Percentiles rank a stretch among this genome's conserved stretches.
Conservation (phyloP, 352 stramenopile genomes). For the Phytopythium sindhum region DNA sequence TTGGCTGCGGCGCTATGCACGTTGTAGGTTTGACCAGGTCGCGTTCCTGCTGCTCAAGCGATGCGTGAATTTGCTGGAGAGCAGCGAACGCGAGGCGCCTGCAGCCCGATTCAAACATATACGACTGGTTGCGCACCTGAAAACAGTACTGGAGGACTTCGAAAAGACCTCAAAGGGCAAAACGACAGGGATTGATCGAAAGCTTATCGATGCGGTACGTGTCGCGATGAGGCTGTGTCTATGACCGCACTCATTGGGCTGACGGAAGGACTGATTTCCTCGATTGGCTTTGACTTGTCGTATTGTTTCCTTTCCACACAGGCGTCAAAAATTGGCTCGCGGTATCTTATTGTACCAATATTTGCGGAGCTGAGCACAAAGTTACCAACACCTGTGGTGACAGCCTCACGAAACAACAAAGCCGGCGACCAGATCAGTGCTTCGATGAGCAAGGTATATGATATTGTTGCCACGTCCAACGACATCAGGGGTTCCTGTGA, state of each 20-base stretch:
- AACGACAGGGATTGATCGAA: slow-evolving; percentile 39
- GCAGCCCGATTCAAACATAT: slow-evolving; percentile 50
- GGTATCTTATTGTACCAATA: slow-evolving; percentile 48
- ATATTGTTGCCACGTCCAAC: slow-evolving; percentile 15
- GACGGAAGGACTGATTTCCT: background rate
- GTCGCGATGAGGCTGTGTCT: background rate
- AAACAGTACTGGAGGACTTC: slow-evolving; percentile 42
- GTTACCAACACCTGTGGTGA: background rate
- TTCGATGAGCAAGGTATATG: slow-evolving; percentile 7
- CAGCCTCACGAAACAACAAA: background rate
- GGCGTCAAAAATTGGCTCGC: slow-evolving; percentile 36
- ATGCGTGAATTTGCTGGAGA: slow-evolving; percentile 42
- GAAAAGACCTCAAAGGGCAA: slow-evolving; percentile 19
- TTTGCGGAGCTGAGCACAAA: slow-evolving; percentile 48
- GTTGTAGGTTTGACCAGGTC: slow-evolving; percentile 53
- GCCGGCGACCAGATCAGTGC: background rate
- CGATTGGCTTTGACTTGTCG: background rate
- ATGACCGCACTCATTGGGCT: background rate
- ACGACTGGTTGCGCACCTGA: slow-evolving; percentile 40
- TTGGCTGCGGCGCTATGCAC: background rate
- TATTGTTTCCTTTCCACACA: slow-evolving; percentile 3
- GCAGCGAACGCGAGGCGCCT: slow-evolving; percentile 28
- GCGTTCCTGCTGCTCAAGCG: slow-evolving; percentile 53
- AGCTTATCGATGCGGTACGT: slow-evolving; percentile 52
- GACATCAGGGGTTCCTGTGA: slow-evolving; percentile 26